Base-by-base conservation (phyloP, 345 rosid genomes). In the Mallotus nudiflorus region DNA sequence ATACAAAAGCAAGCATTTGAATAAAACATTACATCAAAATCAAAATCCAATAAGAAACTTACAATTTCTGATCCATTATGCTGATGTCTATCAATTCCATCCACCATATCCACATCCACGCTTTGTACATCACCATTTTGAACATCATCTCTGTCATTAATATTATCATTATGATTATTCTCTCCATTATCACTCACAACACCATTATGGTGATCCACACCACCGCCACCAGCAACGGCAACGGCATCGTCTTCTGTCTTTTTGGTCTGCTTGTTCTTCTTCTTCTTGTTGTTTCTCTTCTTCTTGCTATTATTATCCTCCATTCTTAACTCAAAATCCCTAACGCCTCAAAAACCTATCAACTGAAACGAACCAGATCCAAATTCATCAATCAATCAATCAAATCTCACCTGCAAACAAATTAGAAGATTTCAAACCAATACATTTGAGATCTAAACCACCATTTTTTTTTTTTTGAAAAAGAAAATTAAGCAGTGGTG, bases 211-310 rank as follows among this genome's bases (percentile, higher is more conserved):
- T 79, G 79, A 35, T 79, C 76, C 6, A 62, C 85, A 46, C 77
- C 31, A 35, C 55, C n/a, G n/a, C n/a, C 13, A 19, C 66, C 42
- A 39, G 42, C 46, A 42, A 42, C 46, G 9, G 11, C 4, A 42
- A 42, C 19, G 46, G 44, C 69, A 25, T 72, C 84, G 28, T 81
- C 86, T 37, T 50, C 77, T 35, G 76, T 74, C 49, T 74, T 68
- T 31, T 81, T 78, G 37, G 42, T 71, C 78, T 79, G 82, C 71
- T 82, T 81, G 72, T 81, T 87, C 70, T 89, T 89, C 86, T 82
- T 89, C 10, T 87, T 89, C 81, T 87, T 89, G 70, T 80, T 89
- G 72, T 78, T 89, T 53, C 85, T 67, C 80, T 81, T 89, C 68
- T 85, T 86, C 81, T 81, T 89, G 87, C 81, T 89, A 19, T 83